These are phyloP conservation scores for Casaregolazyma suthepensis DNA, from an alignment of 1,139 yeast genomes.

Conservation along the genomic window DNA sequence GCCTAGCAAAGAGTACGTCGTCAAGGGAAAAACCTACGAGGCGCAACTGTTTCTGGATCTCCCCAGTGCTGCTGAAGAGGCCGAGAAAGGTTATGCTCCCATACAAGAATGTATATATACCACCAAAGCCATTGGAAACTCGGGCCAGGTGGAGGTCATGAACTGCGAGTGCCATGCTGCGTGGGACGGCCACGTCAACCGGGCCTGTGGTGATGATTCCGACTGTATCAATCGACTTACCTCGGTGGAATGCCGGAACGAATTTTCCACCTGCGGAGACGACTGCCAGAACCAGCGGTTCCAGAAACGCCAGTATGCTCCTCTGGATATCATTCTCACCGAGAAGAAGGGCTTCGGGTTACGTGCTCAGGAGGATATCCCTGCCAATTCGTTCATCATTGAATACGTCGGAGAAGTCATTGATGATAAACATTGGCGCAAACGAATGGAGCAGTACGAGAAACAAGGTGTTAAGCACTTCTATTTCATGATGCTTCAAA, in stretches of 20 bases:
- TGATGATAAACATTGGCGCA: conserved; percentile 63
- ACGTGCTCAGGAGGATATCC: conserved; percentile 57
- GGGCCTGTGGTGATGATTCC: conserved; percentile 79
- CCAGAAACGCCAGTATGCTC: conserved; percentile 65
- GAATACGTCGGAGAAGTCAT: conserved; percentile 95
- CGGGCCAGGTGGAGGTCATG: conserved; percentile 73
- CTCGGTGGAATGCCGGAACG: conserved; percentile 82
- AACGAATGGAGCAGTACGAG: conserved; percentile 71
- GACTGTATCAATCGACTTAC: conserved; percentile 91
- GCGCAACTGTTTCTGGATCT: conserved; percentile 40
- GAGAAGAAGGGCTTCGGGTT: conserved; percentile 87
- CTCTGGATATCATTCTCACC: conserved; percentile 69
- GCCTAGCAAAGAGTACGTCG: neutral
- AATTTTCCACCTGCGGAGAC: conserved; percentile 64
- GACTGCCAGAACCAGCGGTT: conserved; percentile 84
- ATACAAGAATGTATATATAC: conserved; percentile 58
- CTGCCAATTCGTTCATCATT: conserved; percentile 64
- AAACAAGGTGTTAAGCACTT: conserved; percentile 71
- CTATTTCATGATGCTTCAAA: conserved; percentile 95
- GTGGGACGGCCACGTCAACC: conserved; percentile 43
- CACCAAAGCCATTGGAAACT: conserved; percentile 52
- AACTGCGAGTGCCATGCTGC: conserved; percentile 77
- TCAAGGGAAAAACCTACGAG: neutral
- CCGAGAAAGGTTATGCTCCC: conserved; percentile 50
- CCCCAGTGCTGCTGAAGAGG: conserved; percentile 66